These are phyloP conservation scores for Coemansia asiatica DNA, from an alignment of 192 early-diverging fungal species.

Conservation along the genomic window DNA sequence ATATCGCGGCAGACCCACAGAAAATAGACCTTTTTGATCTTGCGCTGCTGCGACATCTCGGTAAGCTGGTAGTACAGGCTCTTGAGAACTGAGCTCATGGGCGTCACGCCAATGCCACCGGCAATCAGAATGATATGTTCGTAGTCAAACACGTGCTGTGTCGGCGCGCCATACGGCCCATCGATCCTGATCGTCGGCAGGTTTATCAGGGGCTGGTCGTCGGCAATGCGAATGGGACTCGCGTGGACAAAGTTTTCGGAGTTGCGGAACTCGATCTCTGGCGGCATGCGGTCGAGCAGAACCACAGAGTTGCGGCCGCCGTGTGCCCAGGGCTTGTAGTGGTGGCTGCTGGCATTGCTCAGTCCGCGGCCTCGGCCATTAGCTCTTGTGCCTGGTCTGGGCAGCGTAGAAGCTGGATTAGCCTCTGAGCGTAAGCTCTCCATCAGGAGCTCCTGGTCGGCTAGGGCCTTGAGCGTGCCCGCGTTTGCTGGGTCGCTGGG, in stretches of 20 bases:
- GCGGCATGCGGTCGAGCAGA: slow-evolving; percentile 50
- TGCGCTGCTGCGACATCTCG: slow-evolving; percentile 22
- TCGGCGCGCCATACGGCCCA: slow-evolving; percentile 80
- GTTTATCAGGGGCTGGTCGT: slow-evolving; percentile 26
- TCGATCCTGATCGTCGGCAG: slow-evolving; percentile 69
- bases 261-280: slow-evolving; percentile 33
- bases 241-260: slow-evolving; percentile 24
- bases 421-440: slow-evolving; percentile 40
- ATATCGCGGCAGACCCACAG: slow-evolving; percentile 69
- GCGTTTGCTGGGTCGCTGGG: slow-evolving; percentile 13
- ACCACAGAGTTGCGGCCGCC: slow-evolving; percentile 42
- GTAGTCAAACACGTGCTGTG: slow-evolving; percentile 75
- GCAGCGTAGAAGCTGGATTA: slow-evolving; percentile 35
- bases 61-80: slow-evolving; percentile 62
- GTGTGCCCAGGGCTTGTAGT: slow-evolving; percentile 44
- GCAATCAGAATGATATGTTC: slow-evolving; percentile 67
- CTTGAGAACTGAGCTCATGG: slow-evolving; percentile 70
- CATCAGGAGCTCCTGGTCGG: slow-evolving; percentile 53
- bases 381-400: slow-evolving; percentile 26
- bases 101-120: slow-evolving; percentile 76
- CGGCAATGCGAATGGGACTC: slow-evolving; percentile 11
- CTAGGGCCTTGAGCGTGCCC: slow-evolving; percentile 40
- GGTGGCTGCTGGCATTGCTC: slow-evolving; percentile 12
- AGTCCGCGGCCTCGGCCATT: slow-evolving; percentile 22
- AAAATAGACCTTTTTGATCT: slow-evolving; percentile 59